Conservation (phyloP, 2,329 filamentous ascomycete genomes). For the Aspergillus thermomutatus region DNA sequence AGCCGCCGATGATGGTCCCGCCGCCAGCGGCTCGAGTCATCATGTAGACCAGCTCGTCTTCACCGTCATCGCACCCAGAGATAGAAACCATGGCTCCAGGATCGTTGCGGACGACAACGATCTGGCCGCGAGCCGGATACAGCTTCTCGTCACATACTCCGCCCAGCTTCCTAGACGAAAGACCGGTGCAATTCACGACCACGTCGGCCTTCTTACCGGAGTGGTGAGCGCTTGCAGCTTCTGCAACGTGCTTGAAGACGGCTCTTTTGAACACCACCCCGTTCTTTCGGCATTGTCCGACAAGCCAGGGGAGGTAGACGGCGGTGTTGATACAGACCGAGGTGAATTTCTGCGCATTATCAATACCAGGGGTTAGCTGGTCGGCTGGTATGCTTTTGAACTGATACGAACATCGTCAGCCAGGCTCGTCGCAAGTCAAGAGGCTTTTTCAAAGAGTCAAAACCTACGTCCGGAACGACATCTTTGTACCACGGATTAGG, state of each 20-base stretch:
- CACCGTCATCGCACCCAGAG: conserved; percentile 70
- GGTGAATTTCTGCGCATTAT: conserved; percentile 72
- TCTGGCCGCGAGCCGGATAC: conserved; percentile 75
- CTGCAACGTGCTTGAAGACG: conserved; percentile 65
- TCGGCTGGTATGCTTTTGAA: conserved; percentile 58
- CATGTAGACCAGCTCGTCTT: conserved; percentile 70
- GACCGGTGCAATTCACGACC: conserved; percentile 80
- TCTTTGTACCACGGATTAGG: conserved; percentile 71
- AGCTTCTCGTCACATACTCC: conserved; percentile 75
- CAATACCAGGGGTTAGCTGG: conserved; percentile 62
- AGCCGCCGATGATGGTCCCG: conserved; percentile 83
- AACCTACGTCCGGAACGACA: conserved; percentile 63
- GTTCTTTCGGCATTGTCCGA: conserved; percentile 71
- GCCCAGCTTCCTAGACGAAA: conserved; percentile 70
- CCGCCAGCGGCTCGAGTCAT: conserved; percentile 78
- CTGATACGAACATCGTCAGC: conserved; percentile 29
- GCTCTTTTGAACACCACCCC: conserved; percentile 67
- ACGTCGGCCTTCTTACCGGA: conserved; percentile 59
- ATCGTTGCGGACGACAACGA: conserved; percentile 78
- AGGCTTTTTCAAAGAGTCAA: not conserved
- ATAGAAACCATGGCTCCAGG: conserved; percentile 65
- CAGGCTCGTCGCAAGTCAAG: not conserved
- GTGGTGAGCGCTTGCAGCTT: conserved; percentile 63
- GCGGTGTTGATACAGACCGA: conserved; percentile 90
- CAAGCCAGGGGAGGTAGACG: conserved; percentile 81